Base-by-base conservation (phyloP, 2,329 filamentous ascomycete genomes). In the Cordyceps fumosorosea region DNA sequence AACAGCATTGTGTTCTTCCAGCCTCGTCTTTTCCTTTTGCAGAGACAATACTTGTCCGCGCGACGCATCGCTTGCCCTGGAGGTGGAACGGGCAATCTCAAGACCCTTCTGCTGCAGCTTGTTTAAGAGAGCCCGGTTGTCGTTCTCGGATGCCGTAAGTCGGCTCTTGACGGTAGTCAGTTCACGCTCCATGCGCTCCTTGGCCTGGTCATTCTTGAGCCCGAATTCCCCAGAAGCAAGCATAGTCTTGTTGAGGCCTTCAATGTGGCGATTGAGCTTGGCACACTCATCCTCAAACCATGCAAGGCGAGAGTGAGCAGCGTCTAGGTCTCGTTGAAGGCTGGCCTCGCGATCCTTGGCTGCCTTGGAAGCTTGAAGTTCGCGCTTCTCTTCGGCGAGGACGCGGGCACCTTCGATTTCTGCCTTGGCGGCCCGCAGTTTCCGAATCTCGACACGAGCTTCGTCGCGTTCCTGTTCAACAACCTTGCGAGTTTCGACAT, bases 101-200 rank as follows among this genome's bases (percentile, higher is more conserved):
- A 99, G 83, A 34, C 96, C 95, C 79, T 98, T 98, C 70, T 98
- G 93, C 70, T 98, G 93, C 20, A 99, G 82, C 75, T 98, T 98
- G 78, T 97, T 98, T 66, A 98, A 82, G n/a, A 99, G 80, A 5
- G 92, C 89, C 57, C 91, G 88, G 70, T 98, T 98, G 76, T 98
- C 93, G 69, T 98, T 97, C 73, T 99, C 93, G 0, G 93, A 98
- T 26, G 93, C 95, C 8, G 89, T 84, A 47, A 99, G 80, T 24
- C 93, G 88, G 64, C 93, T 93, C 73, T 95, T 96, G 67, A 97
- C 85, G 1, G 93, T 97, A 24, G 91, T 88, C 7, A 98, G 82
- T 72, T 99, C 95, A 24, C 92, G 86, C 73, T 98, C 93, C 51
- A 97, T 81, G 42, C 95, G 88, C 72, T 97, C 92, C 74, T 98